Evolutionary conservation across 2,329 filamentous ascomycete species (phyloP).

Genomic region (Didymella pinodella): DNA sequence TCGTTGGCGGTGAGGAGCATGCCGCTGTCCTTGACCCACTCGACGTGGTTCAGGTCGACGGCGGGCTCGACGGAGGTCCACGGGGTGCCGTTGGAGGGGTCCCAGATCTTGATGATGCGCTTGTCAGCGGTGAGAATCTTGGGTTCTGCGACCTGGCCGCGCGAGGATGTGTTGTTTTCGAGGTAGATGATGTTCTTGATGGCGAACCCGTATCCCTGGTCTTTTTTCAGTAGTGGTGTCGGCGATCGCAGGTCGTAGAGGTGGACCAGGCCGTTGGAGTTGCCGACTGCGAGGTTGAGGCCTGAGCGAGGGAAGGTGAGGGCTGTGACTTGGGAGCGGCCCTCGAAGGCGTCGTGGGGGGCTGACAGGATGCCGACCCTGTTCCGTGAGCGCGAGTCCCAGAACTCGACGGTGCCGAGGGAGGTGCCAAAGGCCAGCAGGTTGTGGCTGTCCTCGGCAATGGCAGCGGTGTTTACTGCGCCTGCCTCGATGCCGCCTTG

Average conservation of each 20-base stretch:
- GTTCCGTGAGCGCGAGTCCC: constrained; percentile 86
- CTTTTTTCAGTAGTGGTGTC: constrained; percentile 84
- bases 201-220: constrained; percentile 93
- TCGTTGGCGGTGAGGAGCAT: constrained; percentile 98
- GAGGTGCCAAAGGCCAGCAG: constrained; percentile 93
- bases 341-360: constrained; percentile 48
- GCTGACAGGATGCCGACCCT: constrained; percentile 78
- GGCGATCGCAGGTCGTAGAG: constrained; percentile 93
- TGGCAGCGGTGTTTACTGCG: constrained; percentile 83
- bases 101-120: constrained; percentile 97
- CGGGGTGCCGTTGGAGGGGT: constrained; percentile 78
- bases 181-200: constrained; percentile 83
- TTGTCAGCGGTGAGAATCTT: constrained; percentile 94
- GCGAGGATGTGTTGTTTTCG: constrained; percentile 67
- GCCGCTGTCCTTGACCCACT: constrained; percentile 88
- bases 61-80: constrained; percentile 97
- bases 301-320: constrained; percentile 86
- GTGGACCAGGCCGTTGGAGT: constrained; percentile 86
- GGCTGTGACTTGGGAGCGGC: constrained; percentile 76
- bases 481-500: constrained; percentile 88
- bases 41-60: constrained; percentile 93
- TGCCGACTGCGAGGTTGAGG: constrained; percentile 83
- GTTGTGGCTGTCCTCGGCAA: constrained; percentile 89
- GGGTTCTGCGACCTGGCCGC: constrained; percentile 70
- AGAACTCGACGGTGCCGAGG: constrained; percentile 95